These are phyloP conservation scores for Globisporangium rhizosaccharum DNA, from an alignment of 352 stramenopile species.

Conservation along the genomic window DNA sequence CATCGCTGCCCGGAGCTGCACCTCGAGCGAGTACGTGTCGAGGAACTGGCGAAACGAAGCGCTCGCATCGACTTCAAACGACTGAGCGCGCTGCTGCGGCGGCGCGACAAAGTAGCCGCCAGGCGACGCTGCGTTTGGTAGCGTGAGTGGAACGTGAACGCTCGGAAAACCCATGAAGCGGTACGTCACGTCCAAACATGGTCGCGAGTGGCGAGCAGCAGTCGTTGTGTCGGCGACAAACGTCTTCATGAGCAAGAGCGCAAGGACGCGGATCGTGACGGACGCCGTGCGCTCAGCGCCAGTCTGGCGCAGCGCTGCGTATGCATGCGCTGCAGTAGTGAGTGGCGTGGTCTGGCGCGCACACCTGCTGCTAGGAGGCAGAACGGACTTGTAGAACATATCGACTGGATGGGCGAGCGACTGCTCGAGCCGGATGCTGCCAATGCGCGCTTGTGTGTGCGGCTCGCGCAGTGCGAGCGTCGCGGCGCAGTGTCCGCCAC, in stretches of 20 bases:
- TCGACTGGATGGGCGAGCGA: slow-evolving; percentile 12
- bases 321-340: neutral
- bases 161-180: slow-evolving; percentile 16
- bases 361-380: slow-evolving; percentile 2
- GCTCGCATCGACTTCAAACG: slow-evolving; percentile 9
- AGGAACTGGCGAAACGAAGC: slow-evolving; percentile 8
- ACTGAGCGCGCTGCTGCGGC: neutral
- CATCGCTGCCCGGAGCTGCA: neutral
- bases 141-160: neutral
- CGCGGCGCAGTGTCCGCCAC: slow-evolving; percentile 2
- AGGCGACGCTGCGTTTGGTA: neutral
- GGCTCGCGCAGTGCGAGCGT: slow-evolving; percentile 16
- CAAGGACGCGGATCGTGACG: slow-evolving; percentile 11
- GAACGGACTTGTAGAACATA: slow-evolving; percentile 14
- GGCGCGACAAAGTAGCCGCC: slow-evolving; percentile 12
- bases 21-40: slow-evolving; percentile 2
- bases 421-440: slow-evolving; percentile 4
- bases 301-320: neutral
- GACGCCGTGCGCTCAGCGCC: neutral
- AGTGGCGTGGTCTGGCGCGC: neutral
- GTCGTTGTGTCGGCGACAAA: slow-evolving; percentile 8
- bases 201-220: neutral
- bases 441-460: slow-evolving; percentile 9
- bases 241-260: slow-evolving; percentile 14
- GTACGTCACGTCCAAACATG: slow-evolving; percentile 8